Conservation (phyloP, 257 asterid genomes). For the Solanum medicagineum region DNA sequence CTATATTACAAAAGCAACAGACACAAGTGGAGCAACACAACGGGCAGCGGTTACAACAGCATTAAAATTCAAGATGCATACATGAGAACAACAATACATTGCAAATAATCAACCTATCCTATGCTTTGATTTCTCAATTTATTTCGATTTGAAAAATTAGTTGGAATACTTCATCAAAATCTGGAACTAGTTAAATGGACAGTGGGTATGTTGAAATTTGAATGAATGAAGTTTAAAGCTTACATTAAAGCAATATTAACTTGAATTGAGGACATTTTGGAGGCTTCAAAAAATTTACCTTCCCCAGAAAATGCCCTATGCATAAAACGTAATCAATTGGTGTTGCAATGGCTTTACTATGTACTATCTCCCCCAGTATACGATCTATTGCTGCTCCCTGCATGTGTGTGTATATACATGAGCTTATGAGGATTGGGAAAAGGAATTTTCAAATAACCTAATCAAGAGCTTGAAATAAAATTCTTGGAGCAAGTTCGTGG, state of each 20-base stretch:
- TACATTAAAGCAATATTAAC: background rate
- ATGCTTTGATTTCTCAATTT: background rate
- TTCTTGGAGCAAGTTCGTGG: background rate
- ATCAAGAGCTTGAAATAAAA: background rate
- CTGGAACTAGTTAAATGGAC: background rate
- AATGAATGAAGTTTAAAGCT: background rate
- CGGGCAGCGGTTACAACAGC: background rate
- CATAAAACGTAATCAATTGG: constrained; percentile 89
- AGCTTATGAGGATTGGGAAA: background rate
- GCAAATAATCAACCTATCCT: background rate
- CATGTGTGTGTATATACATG: background rate
- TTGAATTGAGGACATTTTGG: background rate
- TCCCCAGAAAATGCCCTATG: constrained; percentile 79
- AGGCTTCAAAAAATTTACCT: constrained; percentile 30
- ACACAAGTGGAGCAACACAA: background rate
- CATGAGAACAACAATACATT: background rate
- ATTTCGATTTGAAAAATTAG: background rate
- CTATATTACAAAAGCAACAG: constrained; percentile 15
- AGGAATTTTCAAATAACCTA: background rate
- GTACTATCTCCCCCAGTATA: constrained; percentile 89
- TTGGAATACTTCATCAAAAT: background rate
- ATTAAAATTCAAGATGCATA: background rate
- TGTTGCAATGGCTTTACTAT: constrained; percentile 54
- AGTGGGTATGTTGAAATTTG: background rate
- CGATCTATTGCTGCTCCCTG: constrained; percentile 97